Base-by-base conservation (phyloP, 192 early-diverging fungal species). In the Mortierella alpina region DNA sequence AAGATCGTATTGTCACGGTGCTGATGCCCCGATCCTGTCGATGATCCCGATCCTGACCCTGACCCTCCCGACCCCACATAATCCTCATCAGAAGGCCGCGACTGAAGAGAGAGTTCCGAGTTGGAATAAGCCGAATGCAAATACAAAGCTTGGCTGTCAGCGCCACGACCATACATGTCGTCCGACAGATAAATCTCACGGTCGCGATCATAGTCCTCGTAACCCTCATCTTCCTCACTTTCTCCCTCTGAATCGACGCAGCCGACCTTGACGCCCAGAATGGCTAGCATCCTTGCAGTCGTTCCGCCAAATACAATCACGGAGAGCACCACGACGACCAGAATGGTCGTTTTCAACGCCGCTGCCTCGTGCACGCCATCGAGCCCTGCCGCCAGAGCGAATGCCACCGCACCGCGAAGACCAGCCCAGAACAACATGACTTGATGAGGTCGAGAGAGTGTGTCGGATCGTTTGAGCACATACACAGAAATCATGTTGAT, bases 391-490 rank as follows among this genome's bases (percentile, higher is more conserved):
- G 95, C 92, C 41, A 99, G 86, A 0, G 98, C 98, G 84, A 98
- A 97, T 0, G 98, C 96, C 12, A 99, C 97, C 7, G 98, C 97
- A 7, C 98, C 98, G 46, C 98, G 93, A 4, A 99, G 85, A 40
- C 83, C 83, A 14, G 96, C 92, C 96, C 96, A 99, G 84, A 95
- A 97, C 7, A 99, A 75, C 96, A 99, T 98, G 14, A 93, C 89
- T 78, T 97, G 96, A 79, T 96, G 92, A 13, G 87, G 87, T 59
- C 88, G 82, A 13, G 82, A 88, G 62, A 81, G 75, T 49, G 70
- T 86, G 72, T 73, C 88, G 41, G 75, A 87, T 53, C 85, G 84
- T 70, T 84, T 89, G 67, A 84, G 70, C 7, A 88, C 60, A 51
- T 85, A 83, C 20, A 78, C 69, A 70, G 88, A 90, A 7, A 95